Conservation (phyloP, 176 grass and related monocot genomes). For the Ensete ventricosum region DNA sequence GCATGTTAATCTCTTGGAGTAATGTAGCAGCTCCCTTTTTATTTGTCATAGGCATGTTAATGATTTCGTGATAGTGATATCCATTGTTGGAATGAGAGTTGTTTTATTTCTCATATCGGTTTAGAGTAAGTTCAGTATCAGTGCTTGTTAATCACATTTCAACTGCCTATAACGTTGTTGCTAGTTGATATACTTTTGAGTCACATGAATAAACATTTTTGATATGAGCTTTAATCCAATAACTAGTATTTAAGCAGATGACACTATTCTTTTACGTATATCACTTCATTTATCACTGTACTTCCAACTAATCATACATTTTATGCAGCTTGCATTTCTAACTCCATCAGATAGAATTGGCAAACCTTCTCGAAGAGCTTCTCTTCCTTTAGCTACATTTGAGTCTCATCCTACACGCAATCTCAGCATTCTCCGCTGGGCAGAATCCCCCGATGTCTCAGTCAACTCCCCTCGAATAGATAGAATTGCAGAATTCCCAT, state of each 20-base stretch:
- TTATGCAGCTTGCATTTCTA: slow-evolving; percentile 4
- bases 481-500: slow-evolving; percentile 70
- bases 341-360: slow-evolving; percentile 14
- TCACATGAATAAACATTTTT: neutral
- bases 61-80: too few relatives aligned
- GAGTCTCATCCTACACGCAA: slow-evolving; percentile 24
- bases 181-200: neutral
- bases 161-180: neutral
- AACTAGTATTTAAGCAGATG: slow-evolving; percentile 6
- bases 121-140: neutral
- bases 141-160: neutral
- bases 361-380: slow-evolving; percentile 36
- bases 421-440: slow-evolving; percentile 24
- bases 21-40: neutral
- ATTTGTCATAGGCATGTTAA: too few relatives aligned
- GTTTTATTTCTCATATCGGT: neutral
- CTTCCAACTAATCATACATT: neutral
- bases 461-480: slow-evolving; percentile 85
- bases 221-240: neutral
- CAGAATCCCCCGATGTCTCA: slow-evolving; percentile 80
- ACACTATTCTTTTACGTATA: neutral
- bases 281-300: neutral
- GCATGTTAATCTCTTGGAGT: neutral
- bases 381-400: slow-evolving; percentile 33
- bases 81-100: neutral